A percentile compares a stretch with the other conserved stretches of the same genome.
Conservation (phyloP, 2,329 filamentous ascomycete genomes). For the Boeremia lycopersici region DNA sequence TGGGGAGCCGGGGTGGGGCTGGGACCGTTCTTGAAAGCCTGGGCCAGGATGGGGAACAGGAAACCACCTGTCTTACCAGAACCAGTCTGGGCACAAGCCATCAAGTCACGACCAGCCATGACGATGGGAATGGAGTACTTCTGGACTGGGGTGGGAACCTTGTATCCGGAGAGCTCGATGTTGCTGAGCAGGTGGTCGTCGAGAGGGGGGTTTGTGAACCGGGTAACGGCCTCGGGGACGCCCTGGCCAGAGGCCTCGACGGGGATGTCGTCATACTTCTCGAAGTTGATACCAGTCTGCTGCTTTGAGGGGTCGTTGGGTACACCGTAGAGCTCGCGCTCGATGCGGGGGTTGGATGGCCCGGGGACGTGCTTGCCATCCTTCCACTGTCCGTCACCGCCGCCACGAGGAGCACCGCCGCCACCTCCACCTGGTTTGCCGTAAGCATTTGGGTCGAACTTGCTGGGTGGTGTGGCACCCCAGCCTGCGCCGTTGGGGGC, state of each 20-base stretch:
- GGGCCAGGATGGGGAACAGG: constrained; percentile 98
- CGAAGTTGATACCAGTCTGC: constrained; percentile 98
- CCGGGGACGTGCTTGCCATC: constrained; percentile 96
- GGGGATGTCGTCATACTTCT: constrained; percentile 99
- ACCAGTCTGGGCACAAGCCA: constrained; percentile 99
- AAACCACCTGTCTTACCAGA: constrained; percentile 99
- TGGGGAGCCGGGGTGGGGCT: constrained; percentile 69
- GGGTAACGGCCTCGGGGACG: constrained; percentile 87
- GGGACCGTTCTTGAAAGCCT: constrained; percentile 90
- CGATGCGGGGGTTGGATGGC: constrained; percentile 82
- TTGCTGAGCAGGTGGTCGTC: constrained; percentile 92
- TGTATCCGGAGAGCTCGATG: constrained; percentile 93
- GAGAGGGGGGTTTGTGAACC: constrained; percentile 92
- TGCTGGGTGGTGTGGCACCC: constrained; percentile 49
- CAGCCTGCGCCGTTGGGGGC: constrained; percentile 46
- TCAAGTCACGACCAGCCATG: constrained; percentile 95
- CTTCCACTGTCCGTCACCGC: constrained; percentile 94
- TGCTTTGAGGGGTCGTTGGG: constrained; percentile 93
- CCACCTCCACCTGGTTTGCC: constrained; percentile 60
- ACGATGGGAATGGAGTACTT: constrained; percentile 99
- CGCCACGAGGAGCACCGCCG: constrained; percentile 70
- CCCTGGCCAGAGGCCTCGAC: constrained; percentile 95
- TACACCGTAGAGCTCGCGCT: constrained; percentile 94
- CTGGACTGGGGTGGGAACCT: constrained; percentile 94
- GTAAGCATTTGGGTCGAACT: constrained; percentile 69